Percentiles rank a stretch among this genome's conserved stretches.
phyloP scores from a whole-genome alignment of 2,329 filamentous ascomycete genomes.

The Talaromyces funiculosus region DNA sequence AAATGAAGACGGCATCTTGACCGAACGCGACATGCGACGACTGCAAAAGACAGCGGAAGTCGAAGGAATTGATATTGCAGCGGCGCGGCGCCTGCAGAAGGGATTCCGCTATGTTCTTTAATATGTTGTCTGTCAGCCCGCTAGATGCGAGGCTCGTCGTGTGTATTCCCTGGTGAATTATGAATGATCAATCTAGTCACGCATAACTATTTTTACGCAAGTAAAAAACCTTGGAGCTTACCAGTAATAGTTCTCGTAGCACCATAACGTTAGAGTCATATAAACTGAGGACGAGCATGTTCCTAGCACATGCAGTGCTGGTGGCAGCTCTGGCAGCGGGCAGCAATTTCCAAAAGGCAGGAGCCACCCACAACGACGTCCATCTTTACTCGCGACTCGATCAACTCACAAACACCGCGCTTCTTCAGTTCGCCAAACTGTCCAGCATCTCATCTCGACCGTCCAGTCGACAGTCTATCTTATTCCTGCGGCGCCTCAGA shows the following conservation, averaged over 20 bases:
- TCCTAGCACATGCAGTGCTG: neutral
- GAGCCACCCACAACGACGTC: neutral
- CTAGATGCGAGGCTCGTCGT: neutral
- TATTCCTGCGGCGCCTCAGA: neutral
- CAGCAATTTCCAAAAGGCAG: neutral
- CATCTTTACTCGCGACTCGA: neutral
- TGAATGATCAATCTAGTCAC: neutral
- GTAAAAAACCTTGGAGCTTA: neutral
- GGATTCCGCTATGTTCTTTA: slow-evolving; percentile 46
- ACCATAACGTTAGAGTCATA: neutral
- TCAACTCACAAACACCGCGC: too few relatives aligned
- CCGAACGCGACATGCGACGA: slow-evolving; percentile 42
- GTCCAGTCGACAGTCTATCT: neutral
- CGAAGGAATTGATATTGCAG: slow-evolving; percentile 47
- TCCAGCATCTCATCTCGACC: neutral
- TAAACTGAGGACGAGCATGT: neutral
- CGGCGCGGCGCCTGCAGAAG: slow-evolving; percentile 48
- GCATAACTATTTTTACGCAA: neutral
- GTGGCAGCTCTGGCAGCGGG: neutral
- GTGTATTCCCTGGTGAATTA: neutral
- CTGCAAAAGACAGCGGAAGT: slow-evolving; percentile 48
- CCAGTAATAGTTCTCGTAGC: neutral
- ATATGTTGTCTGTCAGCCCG: neutral
- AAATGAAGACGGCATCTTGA: slow-evolving; percentile 42
- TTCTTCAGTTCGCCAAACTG: neutral